These are phyloP conservation scores for Yamadazyma pseudoaaseri DNA, from an alignment of 1,139 yeast genomes.

Conservation along the genomic window DNA sequence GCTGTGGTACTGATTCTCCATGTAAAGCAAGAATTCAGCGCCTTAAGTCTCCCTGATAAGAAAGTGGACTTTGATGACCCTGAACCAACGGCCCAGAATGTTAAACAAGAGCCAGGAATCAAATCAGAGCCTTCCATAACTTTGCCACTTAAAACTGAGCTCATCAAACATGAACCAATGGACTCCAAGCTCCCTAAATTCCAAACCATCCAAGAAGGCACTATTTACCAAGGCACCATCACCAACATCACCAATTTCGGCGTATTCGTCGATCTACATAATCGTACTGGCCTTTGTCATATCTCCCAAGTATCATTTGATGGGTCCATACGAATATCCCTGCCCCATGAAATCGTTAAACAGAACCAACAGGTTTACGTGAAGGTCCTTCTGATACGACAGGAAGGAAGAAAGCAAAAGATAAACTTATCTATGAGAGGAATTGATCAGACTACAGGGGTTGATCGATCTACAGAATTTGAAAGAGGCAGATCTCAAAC, in stretches of 20 bases:
- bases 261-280: conserved; percentile 57
- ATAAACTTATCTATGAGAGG: conserved; percentile 69
- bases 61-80: conserved; percentile 10
- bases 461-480: conserved; percentile 28
- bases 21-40: conserved; percentile 13
- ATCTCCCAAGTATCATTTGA: conserved; percentile 61
- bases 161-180: no score
- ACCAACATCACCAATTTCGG: conserved; percentile 67
- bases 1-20: conserved; percentile 25
- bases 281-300: conserved; percentile 65
- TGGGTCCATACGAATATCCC: conserved; percentile 44
- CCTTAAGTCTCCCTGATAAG: conserved; percentile 19
- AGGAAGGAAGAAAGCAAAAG: conserved; percentile 23
- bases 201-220: not conserved
- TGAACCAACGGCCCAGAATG: conserved; percentile 6
- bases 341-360: conserved; percentile 59
- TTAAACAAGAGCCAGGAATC: no score
- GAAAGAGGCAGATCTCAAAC: conserved; percentile 21
- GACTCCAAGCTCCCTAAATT: no score
- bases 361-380: conserved; percentile 66
- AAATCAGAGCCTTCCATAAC: conserved; percentile 2
- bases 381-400: conserved; percentile 50
- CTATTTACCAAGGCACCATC: conserved; percentile 60
- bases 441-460: conserved; percentile 73
- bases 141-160: no score